These are phyloP conservation scores for Venturiaceae sp. DNA, from an alignment of 2,329 filamentous ascomycete species.

Conservation along the genomic window DNA sequence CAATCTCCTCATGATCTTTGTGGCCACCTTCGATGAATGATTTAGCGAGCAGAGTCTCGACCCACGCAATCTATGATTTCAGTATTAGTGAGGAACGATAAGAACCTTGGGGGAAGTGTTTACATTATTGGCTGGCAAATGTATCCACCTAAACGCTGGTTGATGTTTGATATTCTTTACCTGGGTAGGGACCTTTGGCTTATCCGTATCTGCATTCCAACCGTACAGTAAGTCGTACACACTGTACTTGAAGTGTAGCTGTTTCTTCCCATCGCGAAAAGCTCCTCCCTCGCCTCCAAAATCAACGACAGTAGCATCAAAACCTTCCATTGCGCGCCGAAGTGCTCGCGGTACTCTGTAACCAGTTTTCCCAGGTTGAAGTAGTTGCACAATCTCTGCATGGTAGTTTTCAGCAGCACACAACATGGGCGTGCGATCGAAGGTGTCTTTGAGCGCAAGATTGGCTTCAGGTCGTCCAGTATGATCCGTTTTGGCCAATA, in stretches of 20 bases:
- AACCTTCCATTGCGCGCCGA: constrained; percentile 23
- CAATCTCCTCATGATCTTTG: constrained; percentile 43
- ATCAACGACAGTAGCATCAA: constrained; percentile 28
- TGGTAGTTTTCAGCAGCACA: constrained; percentile 29
- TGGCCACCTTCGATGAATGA: constrained; percentile 54
- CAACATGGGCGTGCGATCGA: constrained; percentile 33
- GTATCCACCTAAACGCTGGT: constrained; percentile 34
- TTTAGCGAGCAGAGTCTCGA: constrained; percentile 54
- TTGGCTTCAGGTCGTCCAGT: constrained; percentile 21
- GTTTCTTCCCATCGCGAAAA: constrained; percentile 20
- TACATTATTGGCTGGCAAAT: constrained; percentile 40
- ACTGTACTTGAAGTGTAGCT: constrained; percentile 17
- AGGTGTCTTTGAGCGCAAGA: constrained; percentile 29
- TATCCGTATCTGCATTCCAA: constrained; percentile 21
- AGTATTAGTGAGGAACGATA: not conserved
- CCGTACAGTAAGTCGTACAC: constrained; percentile 23
- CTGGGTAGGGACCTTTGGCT: constrained; percentile 24
- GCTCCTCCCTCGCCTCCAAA: constrained; percentile 18
- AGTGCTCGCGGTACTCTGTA: constrained; percentile 24
- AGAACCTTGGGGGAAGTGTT: not conserved
- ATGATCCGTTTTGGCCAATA: constrained; percentile 17
- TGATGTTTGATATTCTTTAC: constrained; percentile 27
- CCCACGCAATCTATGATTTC: constrained; percentile 36
- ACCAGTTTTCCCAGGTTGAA: constrained; percentile 31
- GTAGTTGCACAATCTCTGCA: constrained; percentile 29